Conservation (phyloP, 352 stramenopile species). For the Pythium phragmiticola region DNA sequence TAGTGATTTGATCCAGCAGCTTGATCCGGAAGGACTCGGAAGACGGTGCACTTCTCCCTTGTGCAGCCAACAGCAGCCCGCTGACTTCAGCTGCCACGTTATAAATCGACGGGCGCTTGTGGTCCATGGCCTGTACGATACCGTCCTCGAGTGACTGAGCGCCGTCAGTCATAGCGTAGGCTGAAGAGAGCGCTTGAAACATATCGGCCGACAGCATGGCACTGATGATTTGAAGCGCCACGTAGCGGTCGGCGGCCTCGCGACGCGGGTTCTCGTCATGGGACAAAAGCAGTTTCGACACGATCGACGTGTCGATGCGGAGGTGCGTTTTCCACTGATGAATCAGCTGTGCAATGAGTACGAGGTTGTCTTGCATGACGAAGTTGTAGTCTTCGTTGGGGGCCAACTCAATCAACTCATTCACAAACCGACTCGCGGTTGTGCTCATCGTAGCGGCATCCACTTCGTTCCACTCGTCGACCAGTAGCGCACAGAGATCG, state of each 20-base stretch:
- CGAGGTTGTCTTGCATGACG: constrained; percentile 70
- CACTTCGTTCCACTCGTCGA: constrained; percentile 53
- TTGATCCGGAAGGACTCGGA: constrained; percentile 35
- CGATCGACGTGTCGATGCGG: constrained; percentile 35
- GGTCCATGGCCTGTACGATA: constrained; percentile 49
- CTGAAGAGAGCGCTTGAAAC: constrained; percentile 27
- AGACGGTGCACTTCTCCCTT: background rate
- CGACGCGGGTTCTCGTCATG: constrained; percentile 40
- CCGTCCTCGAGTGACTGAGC: constrained; percentile 41
- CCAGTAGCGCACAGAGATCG: constrained; percentile 62
- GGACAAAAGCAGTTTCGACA: constrained; percentile 41
- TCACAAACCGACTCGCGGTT: constrained; percentile 47
- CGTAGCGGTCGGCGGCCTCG: constrained; percentile 45
- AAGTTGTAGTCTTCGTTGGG: constrained; percentile 41
- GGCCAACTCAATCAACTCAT: constrained; percentile 55
- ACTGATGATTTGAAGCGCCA: constrained; percentile 63
- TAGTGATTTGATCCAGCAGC: constrained; percentile 41
- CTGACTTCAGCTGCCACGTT: constrained; percentile 65
- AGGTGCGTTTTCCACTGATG: constrained; percentile 50
- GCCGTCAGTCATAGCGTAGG: constrained; percentile 17
- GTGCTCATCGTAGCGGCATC: constrained; percentile 19
- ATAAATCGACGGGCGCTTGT: constrained; percentile 48
- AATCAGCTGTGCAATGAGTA: constrained; percentile 56
- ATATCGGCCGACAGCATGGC: constrained; percentile 44
- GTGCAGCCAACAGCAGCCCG: constrained; percentile 37